Base-by-base conservation (phyloP, 2,329 filamentous ascomycete genomes). In the Septoria linicola region DNA sequence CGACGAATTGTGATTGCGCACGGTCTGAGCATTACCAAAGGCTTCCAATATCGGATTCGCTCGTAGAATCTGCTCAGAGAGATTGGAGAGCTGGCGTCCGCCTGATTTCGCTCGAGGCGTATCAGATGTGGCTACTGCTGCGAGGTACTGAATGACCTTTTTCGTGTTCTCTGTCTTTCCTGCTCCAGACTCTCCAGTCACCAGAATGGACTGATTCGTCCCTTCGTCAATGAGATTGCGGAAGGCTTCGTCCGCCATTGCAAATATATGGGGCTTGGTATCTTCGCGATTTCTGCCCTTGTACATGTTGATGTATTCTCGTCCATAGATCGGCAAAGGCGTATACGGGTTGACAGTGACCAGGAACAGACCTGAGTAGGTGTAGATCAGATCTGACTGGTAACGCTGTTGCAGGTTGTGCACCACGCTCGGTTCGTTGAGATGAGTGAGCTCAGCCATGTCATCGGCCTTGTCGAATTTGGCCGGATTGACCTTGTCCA, bases 391-490 rank as follows among this genome's bases (percentile, higher is more conserved):
- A 72, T 99, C 93, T 37, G 93, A 82, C 70, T 96, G 89, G 69
- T 99, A 99, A 72, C 93, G 80, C 78, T 89, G 92, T 62, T 95
- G 87, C 51, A 99, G 80, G 68, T 99, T 99, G 74, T 99, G 91
- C 44, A 99, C 91, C 44, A 99, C 93, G 0, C 93, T 97, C 17
- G 92, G 88, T 73, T 99, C 93, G 72, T 99, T 99, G 58, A 99
- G 77, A 71, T 99, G 93, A 4, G 93, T 99, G 66, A 99, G 80
- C 70, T 99, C 93, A 19, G 95, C 93, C 93, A 99, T 99, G 71
- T 99, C 95, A 74, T 95, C 90, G 59, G 92, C 92, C 73, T 96
- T 99, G 80, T 99, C 93, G 74, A 99, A 99, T 70, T 99, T 99
- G 66, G 92, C 92, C 40, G 93, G 93, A 72, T 99, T 99, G 76